Evolutionary conservation across 495 filamentous ascomycete species (phyloP).

Genomic region (Pseudomonodictys pantanalensis): DNA sequence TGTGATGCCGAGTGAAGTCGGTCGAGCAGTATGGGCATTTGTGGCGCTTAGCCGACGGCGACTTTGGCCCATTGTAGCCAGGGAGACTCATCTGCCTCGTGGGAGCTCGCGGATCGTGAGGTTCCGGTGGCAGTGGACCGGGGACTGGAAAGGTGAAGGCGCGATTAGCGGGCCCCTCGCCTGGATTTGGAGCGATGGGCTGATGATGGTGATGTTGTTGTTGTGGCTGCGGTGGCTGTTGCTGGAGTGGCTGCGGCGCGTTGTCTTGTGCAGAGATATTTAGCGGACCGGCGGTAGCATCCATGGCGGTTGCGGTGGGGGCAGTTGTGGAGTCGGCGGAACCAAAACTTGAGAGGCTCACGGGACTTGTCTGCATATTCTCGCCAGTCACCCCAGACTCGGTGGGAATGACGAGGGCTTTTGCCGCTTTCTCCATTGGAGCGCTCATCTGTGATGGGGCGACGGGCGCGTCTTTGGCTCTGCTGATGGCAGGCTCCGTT

Average conservation of each 20-base stretch:
- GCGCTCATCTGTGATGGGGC: slow-evolving; percentile 43
- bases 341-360: slow-evolving; percentile 46
- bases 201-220: slow-evolving; percentile 22
- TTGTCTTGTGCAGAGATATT: not conserved
- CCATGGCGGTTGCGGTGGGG: slow-evolving; percentile 48
- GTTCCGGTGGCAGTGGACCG: slow-evolving; percentile 40
- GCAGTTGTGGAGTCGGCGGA: slow-evolving; percentile 41
- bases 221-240: not conserved
- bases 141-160: slow-evolving; percentile 47
- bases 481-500: slow-evolving; percentile 51
- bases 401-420: slow-evolving; percentile 44
- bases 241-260: slow-evolving; percentile 1
- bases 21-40: slow-evolving; percentile 95
- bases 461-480: slow-evolving; percentile 46
- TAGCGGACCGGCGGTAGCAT: slow-evolving; percentile 36
- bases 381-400: slow-evolving; percentile 34
- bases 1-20: slow-evolving; percentile 96
- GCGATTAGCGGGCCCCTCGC: slow-evolving; percentile 34
- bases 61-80: slow-evolving; percentile 60
- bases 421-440: slow-evolving; percentile 42
- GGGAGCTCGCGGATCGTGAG: slow-evolving; percentile 47
- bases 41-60: slow-evolving; percentile 84
- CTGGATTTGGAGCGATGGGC: slow-evolving; percentile 24
- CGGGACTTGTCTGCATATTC: slow-evolving; percentile 44
- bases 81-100: slow-evolving; percentile 72